Conservation (phyloP, 2,329 filamentous ascomycete species). For the Ascomycota sp. region DNA sequence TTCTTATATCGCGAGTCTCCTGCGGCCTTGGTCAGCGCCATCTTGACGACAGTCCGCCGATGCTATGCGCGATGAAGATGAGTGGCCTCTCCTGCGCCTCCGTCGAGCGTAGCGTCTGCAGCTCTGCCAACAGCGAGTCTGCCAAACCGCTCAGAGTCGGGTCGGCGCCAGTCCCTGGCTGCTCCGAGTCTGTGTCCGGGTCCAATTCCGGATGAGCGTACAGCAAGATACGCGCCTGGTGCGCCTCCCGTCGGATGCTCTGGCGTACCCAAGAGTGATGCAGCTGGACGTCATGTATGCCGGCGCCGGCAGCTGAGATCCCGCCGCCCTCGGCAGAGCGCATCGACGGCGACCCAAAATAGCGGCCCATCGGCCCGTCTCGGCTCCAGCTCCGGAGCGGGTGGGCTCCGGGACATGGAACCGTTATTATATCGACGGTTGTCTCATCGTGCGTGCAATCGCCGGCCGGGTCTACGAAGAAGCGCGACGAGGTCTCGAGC, state of each 20-base stretch:
- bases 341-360: conserved; percentile 22
- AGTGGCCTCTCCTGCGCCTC: conserved; percentile 25
- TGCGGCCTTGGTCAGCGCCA: conserved; percentile 28
- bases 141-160: conserved; percentile 24
- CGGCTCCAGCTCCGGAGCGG: conserved; percentile 31
- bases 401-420: conserved; percentile 32
- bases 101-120: conserved; percentile 14
- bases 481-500: conserved; percentile 5
- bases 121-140: conserved; percentile 23
- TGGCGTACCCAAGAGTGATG: conserved; percentile 29
- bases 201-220: conserved; percentile 31
- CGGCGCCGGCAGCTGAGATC: conserved; percentile 1
- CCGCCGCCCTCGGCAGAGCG: conserved; percentile 13
- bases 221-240: conserved; percentile 26
- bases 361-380: conserved; percentile 25
- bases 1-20: conserved; percentile 16
- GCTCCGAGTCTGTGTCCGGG: too few relatives aligned
- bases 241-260: conserved; percentile 26
- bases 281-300: background rate
- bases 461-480: conserved; percentile 15
- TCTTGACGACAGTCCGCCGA: conserved; percentile 41
- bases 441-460: conserved; percentile 27
- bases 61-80: conserved; percentile 39
- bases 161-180: conserved; percentile 15
- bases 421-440: conserved; percentile 29